Evolutionary conservation across 2,329 filamentous ascomycete genomes (phyloP), one percentile per base, ranked within the genome.

Genomic region (Calonectria hongkongensis): DNA sequence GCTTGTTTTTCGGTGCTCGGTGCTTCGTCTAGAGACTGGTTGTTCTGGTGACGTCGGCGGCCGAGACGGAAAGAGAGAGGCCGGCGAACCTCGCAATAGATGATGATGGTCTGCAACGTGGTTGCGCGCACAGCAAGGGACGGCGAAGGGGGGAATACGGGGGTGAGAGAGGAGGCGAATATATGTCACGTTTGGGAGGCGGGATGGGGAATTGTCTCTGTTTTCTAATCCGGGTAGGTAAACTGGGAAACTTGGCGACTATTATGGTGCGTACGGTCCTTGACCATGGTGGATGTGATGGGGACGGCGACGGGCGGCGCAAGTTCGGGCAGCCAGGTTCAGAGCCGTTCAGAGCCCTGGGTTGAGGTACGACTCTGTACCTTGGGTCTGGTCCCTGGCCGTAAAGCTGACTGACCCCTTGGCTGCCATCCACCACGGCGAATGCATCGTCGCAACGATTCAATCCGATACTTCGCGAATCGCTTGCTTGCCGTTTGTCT

Each of bases 31-130:
- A 73, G 75, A 68, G 76, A 73, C 75, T 73, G 76, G 62, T 45
- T 77, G 70, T 77, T 69, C 77, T 77, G 78, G 78, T 79, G 78
- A 79, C 78, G 78, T 79, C 78, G 78, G 74, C 75, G 74, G 75
- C 63, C 77, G 65, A 74, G 70, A 76, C 72, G 75, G 74, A 77
- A 70, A 50, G 70, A 73, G 75, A 75, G 68, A 47, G 45, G 33
- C 41, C 45, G 69, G 63, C 47, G 50, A 48, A 27, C 54, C 47
- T 50, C 50, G 56, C 56, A 56, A 50, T 72, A 33, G n/a, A 21
- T 15, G 33, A 15, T 58, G 50, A 54, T 54, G 33, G 6, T n/a
- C 39, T 39, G 54, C 54, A 36, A 21, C 56, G 41, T 56, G 69
- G 56, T 58, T 50, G 54, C 54, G n/a, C 28, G 62, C 64, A 68